Base-by-base conservation (phyloP, 768 basidiomycete species). In the Suillus occidentalis region DNA sequence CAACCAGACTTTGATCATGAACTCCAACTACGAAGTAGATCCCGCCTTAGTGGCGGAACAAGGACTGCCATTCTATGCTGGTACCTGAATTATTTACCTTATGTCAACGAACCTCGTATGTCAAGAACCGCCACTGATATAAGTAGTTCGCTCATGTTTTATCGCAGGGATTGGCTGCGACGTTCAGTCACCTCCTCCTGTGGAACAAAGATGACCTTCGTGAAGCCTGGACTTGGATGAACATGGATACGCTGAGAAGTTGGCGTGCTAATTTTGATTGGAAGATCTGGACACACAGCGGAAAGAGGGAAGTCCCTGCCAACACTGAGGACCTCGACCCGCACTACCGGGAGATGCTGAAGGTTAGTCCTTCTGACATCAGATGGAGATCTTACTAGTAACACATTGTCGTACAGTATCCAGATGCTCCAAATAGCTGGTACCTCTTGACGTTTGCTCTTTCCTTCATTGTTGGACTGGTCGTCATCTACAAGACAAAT, bases 131-230 rank as follows among this genome's bases (percentile, higher is more conserved):
- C 31, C 20, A 2, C 52, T 34, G 52, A 34, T 53, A 18, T 43
- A 10, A 18, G 31, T 55, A n/a, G 6, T 65, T 5, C 1, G 4
- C 18, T 28, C 49, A 77, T 53, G 71, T 81, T 82, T 34, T 73
- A 22, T 82, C 82, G 4, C 83, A 58, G 57, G 25, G 28, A 77
- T 81, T 70, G 76, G 84, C 22, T n/a, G 82, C 85, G 1, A 85
- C 84, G 0, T 75, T 87, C 52, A 84, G 76, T 20, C 85, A 87
- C 66, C 78, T 86, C 20, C 62, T 81, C 9, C 63, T 87, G 1
- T 87, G 85, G 85, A 84, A 87, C 62, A 80, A 79, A 1, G 78
- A 83, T 53, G 84, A 86, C 57, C 77, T 87, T 43, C 66, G 77
- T 37, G 70, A 71, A 6, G 79, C 82, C 10, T 86, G 85, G 83